Evolutionary conservation across 2,329 filamentous ascomycete genomes (phyloP).

Genomic region (Colletotrichum caudatum): DNA sequence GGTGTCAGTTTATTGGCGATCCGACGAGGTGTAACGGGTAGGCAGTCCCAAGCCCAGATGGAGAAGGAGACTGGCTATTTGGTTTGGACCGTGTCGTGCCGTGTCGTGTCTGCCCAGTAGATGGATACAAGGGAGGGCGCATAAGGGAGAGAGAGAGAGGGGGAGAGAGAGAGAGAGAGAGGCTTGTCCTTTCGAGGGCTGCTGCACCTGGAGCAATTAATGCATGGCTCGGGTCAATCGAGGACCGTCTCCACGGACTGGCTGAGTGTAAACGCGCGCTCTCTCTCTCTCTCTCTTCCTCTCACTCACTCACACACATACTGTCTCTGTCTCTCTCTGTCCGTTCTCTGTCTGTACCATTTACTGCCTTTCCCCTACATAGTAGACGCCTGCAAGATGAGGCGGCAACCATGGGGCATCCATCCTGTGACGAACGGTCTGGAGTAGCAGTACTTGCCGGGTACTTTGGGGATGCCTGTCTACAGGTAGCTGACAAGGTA

Average conservation of each 20-base stretch:
- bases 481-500: not conserved
- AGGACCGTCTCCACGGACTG: too few species aligned
- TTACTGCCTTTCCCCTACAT: too few species aligned
- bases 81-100: not conserved
- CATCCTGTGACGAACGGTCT: conserved; percentile 2
- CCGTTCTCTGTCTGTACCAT: too few species aligned
- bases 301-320: too few species aligned
- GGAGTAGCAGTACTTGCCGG: not conserved
- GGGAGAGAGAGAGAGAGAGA: too few species aligned
- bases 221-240: too few species aligned
- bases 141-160: too few species aligned
- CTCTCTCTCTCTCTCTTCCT: too few species aligned
- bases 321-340: too few species aligned
- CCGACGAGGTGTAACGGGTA: not conserved
- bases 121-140: not conserved
- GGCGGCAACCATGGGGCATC: conserved; percentile 3
- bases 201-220: too few species aligned
- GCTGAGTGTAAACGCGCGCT: too few species aligned
- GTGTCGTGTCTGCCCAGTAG: not conserved
- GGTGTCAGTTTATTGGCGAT: conserved; percentile 18
- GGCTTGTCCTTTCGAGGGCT: too few species aligned
- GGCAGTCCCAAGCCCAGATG: not conserved
- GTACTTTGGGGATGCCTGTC: not conserved
- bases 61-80: not conserved
- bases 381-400: not conserved